Base-by-base conservation (phyloP, 768 basidiomycete genomes). In the Kwoniella dendrophila region DNA sequence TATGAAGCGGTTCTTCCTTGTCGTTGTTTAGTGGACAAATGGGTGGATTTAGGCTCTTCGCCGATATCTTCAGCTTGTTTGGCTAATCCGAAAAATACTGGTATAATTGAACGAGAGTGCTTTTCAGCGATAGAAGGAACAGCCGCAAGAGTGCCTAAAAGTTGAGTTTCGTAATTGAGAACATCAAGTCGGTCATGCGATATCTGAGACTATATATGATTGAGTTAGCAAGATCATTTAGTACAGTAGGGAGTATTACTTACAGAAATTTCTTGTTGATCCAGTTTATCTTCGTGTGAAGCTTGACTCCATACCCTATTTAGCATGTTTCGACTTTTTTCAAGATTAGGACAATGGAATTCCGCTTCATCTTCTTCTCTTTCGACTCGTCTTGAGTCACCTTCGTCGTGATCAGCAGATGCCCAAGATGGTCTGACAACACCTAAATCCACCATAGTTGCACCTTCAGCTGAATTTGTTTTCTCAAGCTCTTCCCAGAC, bases 51-150 rank as follows among this genome's bases (percentile, higher is more conserved):
- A 27, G 18, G 52, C 7, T 59, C 68, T 18, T 63, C 45, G 54
- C 54, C 40, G 10, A 49, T 38, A 60, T 71, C 70, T 30, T 62
- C 41, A 27, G 14, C 27, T 66, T 72, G 73, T 70, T 68, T 64
- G 72, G 77, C 45, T 30, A 72, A 45, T 7, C 85, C 69, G 36
- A 97, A 82, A 81, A 97, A 96, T 58, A 89, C 83, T 0, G 91
- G 87, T n/a, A 96, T 82, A 33, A 97, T 81, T n/a, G 89, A 85
- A 36, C 90, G 87, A 59, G 89, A 90, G 78, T 95, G 88, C 76
- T 88, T 90, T 78, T 97, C 92, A 0, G 87, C 89, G 11, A 96
- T 79, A 1, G 84, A 82, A 0, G 88, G 81, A 60, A 86, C 85
- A 69, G 88, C 84, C n/a, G 84, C 84, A 14, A 97, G 82, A 0